A percentile compares a stretch with the other conserved stretches of the same genome.
Conservation (phyloP, 2,329 filamentous ascomycete genomes). For the Lojkania enalia region DNA sequence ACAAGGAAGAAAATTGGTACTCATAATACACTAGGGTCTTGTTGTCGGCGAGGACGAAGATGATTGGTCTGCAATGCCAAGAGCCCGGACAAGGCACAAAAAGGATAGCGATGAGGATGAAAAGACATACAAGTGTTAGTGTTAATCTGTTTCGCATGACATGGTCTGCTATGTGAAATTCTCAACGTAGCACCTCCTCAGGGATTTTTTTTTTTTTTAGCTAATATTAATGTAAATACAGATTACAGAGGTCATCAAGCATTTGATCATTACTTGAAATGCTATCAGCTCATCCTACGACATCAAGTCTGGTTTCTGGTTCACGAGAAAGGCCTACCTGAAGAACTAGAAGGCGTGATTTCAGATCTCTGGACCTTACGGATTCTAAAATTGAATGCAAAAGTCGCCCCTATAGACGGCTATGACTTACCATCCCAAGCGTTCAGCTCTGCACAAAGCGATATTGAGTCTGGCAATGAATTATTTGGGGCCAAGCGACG, state of each 20-base stretch:
- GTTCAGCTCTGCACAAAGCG: slow-evolving; percentile 61
- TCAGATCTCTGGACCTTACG: slow-evolving; percentile 85
- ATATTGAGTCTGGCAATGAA: slow-evolving; percentile 46
- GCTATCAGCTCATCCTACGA: slow-evolving; percentile 80
- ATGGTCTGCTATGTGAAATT: too few relatives aligned
- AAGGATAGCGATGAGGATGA: slow-evolving; percentile 55
- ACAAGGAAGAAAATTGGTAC: background rate
- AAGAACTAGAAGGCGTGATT: slow-evolving; percentile 76
- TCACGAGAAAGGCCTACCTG: slow-evolving; percentile 64
- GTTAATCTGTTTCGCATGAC: background rate
- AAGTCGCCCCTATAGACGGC: slow-evolving; percentile 41
- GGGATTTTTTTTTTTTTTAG: background rate
- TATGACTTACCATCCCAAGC: slow-evolving; percentile 50
- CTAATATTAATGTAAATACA: slow-evolving; percentile 20
- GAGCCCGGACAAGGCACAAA: slow-evolving; percentile 57
- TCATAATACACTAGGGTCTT: slow-evolving; percentile 26
- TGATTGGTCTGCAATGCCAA: slow-evolving; percentile 65
- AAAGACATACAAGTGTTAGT: slow-evolving; percentile 54
- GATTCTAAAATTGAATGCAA: slow-evolving; percentile 59
- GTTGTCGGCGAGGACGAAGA: slow-evolving; percentile 62
- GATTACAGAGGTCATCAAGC: slow-evolving; percentile 69
- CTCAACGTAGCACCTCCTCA: background rate
- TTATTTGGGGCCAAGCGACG: slow-evolving; percentile 40
- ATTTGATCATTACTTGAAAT: slow-evolving; percentile 78
- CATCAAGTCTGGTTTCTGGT: slow-evolving; percentile 79